Evolutionary conservation across 2,329 filamentous ascomycete genomes (phyloP), one percentile per base, ranked within the genome.

Genomic region (Metarhizium anisopliae): DNA sequence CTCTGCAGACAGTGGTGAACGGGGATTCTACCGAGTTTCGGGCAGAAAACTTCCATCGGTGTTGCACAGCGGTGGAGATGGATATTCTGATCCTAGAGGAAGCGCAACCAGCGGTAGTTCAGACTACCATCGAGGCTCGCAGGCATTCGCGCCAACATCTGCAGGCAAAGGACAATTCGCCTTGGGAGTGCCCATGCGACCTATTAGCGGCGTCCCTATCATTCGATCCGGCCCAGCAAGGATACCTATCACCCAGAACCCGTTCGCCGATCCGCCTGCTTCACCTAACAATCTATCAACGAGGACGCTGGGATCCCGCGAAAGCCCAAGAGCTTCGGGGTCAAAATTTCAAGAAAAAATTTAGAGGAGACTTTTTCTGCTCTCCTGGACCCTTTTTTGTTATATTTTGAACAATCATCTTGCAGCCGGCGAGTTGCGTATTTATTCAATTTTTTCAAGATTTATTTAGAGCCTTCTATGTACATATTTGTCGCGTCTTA

Each of bases 191-290:
- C 80, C 81, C 6, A 84, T 84, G 79, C 75, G 81, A 50, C 80
- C 80, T 35, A 76, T 81, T 54, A 84, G 82, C 63, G 81, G 82
- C 10, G 71, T 84, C 4, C 77, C 80, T n/a, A 73, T 84, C 36
- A 78, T 84, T 65, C 77, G 83, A 59, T 78, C 81, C n/a, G 81
- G 85, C n/a, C 85, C 85, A 16, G 83, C 80, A 18, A 78, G 83
- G 54, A 84, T 81, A 3, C 81, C 85, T 1, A 72, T 86, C 16
- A 79, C 80, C 56, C 78, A 81, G 52, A 76, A 74, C 29, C 78
- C 79, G 0, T 80, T 80, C 55, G 63, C 69, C 30, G 63, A 62
- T 47, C 63, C 20, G 55, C 65, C 30, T 61, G 66, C 14, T 55
- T 66, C 56, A 56, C 58, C 57, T 14, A 62, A 64, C n/a, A 54